A percentile compares a stretch with the other conserved stretches of the same genome.
Conservation (phyloP, 345 rosid genomes). For the Gossypium mustelinum region DNA sequence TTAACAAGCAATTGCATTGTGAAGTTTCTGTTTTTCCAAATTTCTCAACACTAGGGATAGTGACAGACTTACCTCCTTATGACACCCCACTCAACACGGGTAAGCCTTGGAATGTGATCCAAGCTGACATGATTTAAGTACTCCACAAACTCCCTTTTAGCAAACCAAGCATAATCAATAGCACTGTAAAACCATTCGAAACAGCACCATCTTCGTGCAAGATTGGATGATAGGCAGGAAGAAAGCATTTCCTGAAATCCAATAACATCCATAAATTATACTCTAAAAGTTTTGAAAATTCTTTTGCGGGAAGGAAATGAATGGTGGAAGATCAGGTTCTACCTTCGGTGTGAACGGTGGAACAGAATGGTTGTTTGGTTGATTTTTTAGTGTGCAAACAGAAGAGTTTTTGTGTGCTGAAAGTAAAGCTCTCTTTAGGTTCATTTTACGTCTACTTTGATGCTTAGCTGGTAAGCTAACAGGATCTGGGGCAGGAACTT, state of each 20-base stretch:
- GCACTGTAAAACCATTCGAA: constrained; percentile 97
- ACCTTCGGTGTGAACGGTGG: constrained; percentile 47
- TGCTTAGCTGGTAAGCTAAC: constrained; percentile 35
- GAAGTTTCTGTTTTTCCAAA: constrained; percentile 11
- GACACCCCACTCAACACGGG: constrained; percentile 98
- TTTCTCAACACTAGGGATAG: constrained; percentile 8
- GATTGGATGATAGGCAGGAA: constrained; percentile 49
- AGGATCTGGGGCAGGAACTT: constrained; percentile 42
- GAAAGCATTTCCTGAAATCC: constrained; percentile 64
- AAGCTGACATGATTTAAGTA: constrained; percentile 92
- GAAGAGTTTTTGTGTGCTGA: constrained; percentile 37
- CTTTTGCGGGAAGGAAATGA: not conserved
- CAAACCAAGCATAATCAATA: constrained; percentile 97
- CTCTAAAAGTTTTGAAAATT: not conserved
- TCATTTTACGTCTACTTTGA: constrained; percentile 63
- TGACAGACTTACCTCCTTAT: constrained; percentile 60
- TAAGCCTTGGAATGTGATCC: constrained; percentile 88
- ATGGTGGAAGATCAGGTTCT: constrained; percentile 11
- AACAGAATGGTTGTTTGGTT: constrained; percentile 31
- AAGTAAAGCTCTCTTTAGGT: constrained; percentile 40
- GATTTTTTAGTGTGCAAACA: constrained; percentile 35
- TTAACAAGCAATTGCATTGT: constrained; percentile 16
- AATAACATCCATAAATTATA: constrained; percentile 15
- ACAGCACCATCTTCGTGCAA: constrained; percentile 76
- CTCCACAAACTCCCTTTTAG: constrained; percentile 92